Evolutionary conservation across 2,329 filamentous ascomycete species (phyloP).

Genomic region (Clonostachys rosea): DNA sequence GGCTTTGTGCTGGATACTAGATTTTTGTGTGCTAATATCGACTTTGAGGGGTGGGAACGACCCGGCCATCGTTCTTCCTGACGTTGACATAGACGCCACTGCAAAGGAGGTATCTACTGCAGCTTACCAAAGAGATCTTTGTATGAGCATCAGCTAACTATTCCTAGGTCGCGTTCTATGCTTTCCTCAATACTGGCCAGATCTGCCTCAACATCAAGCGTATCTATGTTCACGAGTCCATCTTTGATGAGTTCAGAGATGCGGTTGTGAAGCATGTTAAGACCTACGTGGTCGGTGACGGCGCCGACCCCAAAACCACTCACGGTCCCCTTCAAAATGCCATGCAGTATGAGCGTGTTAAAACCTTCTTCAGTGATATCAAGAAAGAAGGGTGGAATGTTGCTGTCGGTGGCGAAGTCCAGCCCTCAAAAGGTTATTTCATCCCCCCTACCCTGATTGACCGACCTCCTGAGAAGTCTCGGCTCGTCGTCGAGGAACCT

Average conservation of each 20-base stretch:
- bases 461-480: conserved; percentile 51
- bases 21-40: too few species aligned
- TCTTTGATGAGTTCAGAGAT: conserved; percentile 34
- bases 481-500: conserved; percentile 51
- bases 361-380: conserved; percentile 43
- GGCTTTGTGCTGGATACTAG: too few species aligned
- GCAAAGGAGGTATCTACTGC: not conserved
- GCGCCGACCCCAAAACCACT: conserved; percentile 29
- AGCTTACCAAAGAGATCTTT: too few species aligned
- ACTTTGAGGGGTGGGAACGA: conserved; percentile 46
- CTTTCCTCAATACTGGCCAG: conserved; percentile 51
- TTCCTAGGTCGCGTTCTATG: conserved; percentile 35
- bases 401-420: conserved; percentile 17
- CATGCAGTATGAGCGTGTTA: conserved; percentile 51
- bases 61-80: conserved; percentile 26
- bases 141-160: too few species aligned
- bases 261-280: conserved; percentile 19
- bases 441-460: conserved; percentile 54
- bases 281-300: conserved; percentile 32
- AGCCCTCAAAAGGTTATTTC: conserved; percentile 44
- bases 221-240: conserved; percentile 54
- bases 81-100: conserved; percentile 42
- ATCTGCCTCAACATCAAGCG: conserved; percentile 42
- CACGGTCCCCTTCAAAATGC: conserved; percentile 50
- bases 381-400: conserved; percentile 34